These are phyloP conservation scores for Sungouiella blattae DNA, from an alignment of 805 yeast species.

Conservation along the genomic window DNA sequence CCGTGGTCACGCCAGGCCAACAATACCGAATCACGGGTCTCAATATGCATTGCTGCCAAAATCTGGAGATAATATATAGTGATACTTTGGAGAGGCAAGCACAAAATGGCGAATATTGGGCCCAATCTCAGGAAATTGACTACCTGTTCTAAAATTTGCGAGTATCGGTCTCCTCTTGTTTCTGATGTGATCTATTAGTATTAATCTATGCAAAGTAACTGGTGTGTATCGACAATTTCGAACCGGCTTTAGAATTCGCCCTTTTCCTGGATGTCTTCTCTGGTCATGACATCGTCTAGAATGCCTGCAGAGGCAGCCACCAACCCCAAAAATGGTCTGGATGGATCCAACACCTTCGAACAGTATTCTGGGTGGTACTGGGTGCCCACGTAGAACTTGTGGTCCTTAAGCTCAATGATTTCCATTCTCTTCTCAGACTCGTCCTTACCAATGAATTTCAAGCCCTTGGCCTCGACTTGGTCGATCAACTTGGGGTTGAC, in stretches of 20 bases:
- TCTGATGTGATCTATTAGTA: too few relatives aligned
- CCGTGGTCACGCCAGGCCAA: neutral
- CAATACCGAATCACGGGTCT: too few relatives aligned
- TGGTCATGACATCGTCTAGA: constrained; percentile 58
- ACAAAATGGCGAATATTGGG: too few relatives aligned
- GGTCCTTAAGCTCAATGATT: constrained; percentile 78
- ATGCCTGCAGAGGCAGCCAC: constrained; percentile 91
- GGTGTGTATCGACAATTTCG: too few relatives aligned
- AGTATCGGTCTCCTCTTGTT: too few relatives aligned
- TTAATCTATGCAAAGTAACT: too few relatives aligned
- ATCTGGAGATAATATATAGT: too few relatives aligned
- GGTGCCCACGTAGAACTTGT: constrained; percentile 89
- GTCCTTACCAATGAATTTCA: constrained; percentile 90
- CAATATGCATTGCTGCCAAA: too few relatives aligned
- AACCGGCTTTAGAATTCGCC: constrained; percentile 39
- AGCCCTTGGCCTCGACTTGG: constrained; percentile 71
- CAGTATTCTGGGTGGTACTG: constrained; percentile 98
- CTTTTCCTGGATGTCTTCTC: constrained; percentile 40
- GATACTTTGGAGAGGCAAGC: too few relatives aligned
- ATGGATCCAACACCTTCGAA: constrained; percentile 94
- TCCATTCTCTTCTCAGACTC: constrained; percentile 92
- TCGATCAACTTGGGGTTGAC: constrained; percentile 81
- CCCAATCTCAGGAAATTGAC: too few relatives aligned
- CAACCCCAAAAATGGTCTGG: constrained; percentile 92
- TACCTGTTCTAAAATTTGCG: too few relatives aligned